Evolutionary conservation across 2,329 filamentous ascomycete species (phyloP), one percentile per base, ranked within the genome.

Genomic region (Pseudogymnoascus sp.): DNA sequence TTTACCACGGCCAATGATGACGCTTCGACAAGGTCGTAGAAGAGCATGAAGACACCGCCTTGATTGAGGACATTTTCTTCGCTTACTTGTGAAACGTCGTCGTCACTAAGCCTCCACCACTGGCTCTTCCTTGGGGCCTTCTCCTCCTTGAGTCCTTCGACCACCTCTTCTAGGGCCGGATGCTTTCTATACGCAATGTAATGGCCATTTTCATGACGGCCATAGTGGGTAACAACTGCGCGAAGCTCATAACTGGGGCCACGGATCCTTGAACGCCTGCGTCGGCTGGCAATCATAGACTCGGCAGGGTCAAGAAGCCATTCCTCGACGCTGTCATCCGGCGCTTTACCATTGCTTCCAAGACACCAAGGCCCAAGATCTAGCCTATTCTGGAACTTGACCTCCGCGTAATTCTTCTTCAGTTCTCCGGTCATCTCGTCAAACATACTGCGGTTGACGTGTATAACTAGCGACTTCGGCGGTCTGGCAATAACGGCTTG

Each of bases 21-120:
- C 2, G 80, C 74, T 63, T 88, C 85, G 25, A 89, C 77, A 55
- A 84, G 84, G 72, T 99, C 93, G 73, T 97, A 99, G 73, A 97
- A 97, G 0, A 97, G 81, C 93, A 99, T 97, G 72, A 97, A 97
- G 0, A 92, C 93, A 1, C 91, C 91, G 33, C 71, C 86, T 68
- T 96, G 88, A 2, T 80, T 81, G 59, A 94, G 77, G 0, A 96
- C 90, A 29, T 83, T 81, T 9, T 87, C 81, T 72, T 96, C 90
- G 17, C 83, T 83, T 25, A 92, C 88, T 66, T 84, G 80, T 64
- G 80, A 84, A 6, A 97, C 92, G 65, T 89, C 87, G 64, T 96
- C 90, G 69, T 97, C 93, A 72, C 93, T 97, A 29, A 97, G 80
- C 13, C 90, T 82, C 87, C 91, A 99, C 94, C 94, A 97, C 63